Percentiles rank a stretch among this genome's conserved stretches.
phyloP scores from a whole-genome alignment of 495 filamentous ascomycete species.

The Corynascus novoguineensis region DNA sequence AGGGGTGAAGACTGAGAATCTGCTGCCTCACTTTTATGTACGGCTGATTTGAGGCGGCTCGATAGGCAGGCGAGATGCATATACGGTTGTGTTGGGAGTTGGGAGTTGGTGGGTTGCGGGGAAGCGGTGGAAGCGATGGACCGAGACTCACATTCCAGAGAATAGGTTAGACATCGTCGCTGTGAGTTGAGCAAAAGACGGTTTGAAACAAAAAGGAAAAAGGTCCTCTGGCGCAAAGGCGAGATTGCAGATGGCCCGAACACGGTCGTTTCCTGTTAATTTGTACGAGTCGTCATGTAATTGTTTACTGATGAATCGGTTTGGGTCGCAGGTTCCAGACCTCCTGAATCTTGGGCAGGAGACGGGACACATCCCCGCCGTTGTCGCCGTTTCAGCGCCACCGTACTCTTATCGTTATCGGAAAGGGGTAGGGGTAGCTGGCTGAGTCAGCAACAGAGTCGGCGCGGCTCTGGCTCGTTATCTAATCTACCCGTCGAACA shows the following conservation, averaged over 20 bases:
- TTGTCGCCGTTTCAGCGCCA: slow-evolving; percentile 16
- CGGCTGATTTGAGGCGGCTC: slow-evolving; percentile 1
- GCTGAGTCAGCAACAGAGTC: slow-evolving; percentile 15
- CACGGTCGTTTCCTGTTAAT: background rate
- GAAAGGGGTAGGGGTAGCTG: background rate
- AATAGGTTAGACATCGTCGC: slow-evolving; percentile 68
- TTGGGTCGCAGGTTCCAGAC: slow-evolving; percentile 14
- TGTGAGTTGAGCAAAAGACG: background rate
- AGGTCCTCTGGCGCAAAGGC: background rate
- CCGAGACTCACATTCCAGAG: slow-evolving; percentile 67
- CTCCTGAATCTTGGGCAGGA: background rate
- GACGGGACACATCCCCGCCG: slow-evolving; percentile 14
- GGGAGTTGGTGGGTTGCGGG: slow-evolving; percentile 8
- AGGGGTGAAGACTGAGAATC: slow-evolving; percentile 4
- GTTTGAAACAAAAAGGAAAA: background rate
- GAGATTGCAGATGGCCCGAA: background rate
- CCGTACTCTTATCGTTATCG: slow-evolving; percentile 25
- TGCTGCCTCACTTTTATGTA: slow-evolving; percentile 14
- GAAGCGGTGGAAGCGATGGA: slow-evolving; percentile 16
- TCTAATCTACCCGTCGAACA: background rate
- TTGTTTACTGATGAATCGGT: slow-evolving; percentile 14
- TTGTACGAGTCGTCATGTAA: background rate
- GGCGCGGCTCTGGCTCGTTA: too few relatives aligned
- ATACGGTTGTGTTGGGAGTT: background rate
- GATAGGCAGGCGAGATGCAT: background rate